phyloP scores from a whole-genome alignment of 371 early-diverging fungal genomes.

The Smittium culicis region DNA sequence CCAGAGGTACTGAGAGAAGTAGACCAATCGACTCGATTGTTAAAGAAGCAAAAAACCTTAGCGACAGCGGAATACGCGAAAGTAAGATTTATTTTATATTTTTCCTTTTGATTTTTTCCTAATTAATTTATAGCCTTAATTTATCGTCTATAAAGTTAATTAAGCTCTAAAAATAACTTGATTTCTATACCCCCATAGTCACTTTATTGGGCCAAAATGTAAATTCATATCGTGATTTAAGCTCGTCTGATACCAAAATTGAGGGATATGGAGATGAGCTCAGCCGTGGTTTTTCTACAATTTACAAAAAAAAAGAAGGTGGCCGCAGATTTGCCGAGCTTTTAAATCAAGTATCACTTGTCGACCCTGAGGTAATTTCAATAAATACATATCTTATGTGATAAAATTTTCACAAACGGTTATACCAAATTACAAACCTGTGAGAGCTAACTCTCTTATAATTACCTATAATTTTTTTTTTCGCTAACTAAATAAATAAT shows the following conservation, averaged over 20 bases:
- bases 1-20: slow-evolving; percentile 54
- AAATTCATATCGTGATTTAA: slow-evolving; percentile 61
- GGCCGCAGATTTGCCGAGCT: slow-evolving; percentile 62
- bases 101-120: too few relatives aligned
- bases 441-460: too few relatives aligned
- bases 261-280: slow-evolving; percentile 23
- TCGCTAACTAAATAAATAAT: neutral
- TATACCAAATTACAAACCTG: too few relatives aligned
- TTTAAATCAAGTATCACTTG: slow-evolving; percentile 47
- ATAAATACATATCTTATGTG: slow-evolving; percentile 14
- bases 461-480: neutral
- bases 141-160: too few relatives aligned
- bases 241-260: slow-evolving; percentile 28
- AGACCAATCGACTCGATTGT: slow-evolving; percentile 57
- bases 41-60: slow-evolving; percentile 46
- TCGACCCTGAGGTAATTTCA: slow-evolving; percentile 40
- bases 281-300: slow-evolving; percentile 57
- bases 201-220: slow-evolving; percentile 71
- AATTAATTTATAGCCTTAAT: too few relatives aligned
- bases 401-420: too few relatives aligned
- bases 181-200: too few relatives aligned
- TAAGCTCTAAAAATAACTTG: too few relatives aligned
- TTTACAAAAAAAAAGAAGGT: slow-evolving; percentile 60
- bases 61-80: slow-evolving; percentile 57
- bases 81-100: slow-evolving; percentile 14